Percentiles rank a stretch among this genome's conserved stretches.
phyloP scores from a whole-genome alignment of 352 stramenopile species.

The Phytophthora hibernalis region DNA sequence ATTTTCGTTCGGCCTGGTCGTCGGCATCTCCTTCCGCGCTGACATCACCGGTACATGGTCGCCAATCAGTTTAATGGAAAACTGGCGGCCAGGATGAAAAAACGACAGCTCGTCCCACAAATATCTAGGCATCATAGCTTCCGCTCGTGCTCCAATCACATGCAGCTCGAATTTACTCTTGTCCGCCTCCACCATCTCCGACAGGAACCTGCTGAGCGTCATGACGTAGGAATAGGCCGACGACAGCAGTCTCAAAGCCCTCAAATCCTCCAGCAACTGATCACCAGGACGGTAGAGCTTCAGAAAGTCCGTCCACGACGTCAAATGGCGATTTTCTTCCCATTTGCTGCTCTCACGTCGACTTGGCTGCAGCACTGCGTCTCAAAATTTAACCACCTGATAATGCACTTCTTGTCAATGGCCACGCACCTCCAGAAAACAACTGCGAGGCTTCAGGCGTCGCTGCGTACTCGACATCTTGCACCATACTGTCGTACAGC shows the following conservation, averaged over 20 bases:
- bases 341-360: slow-evolving; percentile 27
- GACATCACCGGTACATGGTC: slow-evolving; percentile 65
- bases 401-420: slow-evolving; percentile 18
- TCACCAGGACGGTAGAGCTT: slow-evolving; percentile 44
- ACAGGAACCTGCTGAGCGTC: slow-evolving; percentile 60
- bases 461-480: slow-evolving; percentile 51
- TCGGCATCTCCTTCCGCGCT: slow-evolving; percentile 26
- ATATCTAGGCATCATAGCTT: slow-evolving; percentile 78
- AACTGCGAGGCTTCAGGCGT: slow-evolving; percentile 46
- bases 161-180: slow-evolving; percentile 42
- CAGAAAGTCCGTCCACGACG: slow-evolving; percentile 58
- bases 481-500: slow-evolving; percentile 51
- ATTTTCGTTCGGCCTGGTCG: slow-evolving; percentile 16
- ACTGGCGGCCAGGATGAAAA: slow-evolving; percentile 39
- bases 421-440: slow-evolving; percentile 48
- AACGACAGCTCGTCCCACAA: slow-evolving; percentile 70
- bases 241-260: slow-evolving; percentile 59
- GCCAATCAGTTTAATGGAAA: slow-evolving; percentile 68
- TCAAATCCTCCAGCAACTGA: slow-evolving; percentile 41
- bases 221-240: slow-evolving; percentile 77
- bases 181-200: slow-evolving; percentile 24
- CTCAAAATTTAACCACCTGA: background rate
- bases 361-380: slow-evolving; percentile 42
- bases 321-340: slow-evolving; percentile 15
- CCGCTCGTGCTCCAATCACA: slow-evolving; percentile 71